These are phyloP conservation scores for Trypanosoma platydactyli DNA, from an alignment of 208 protist species.

Conservation along the genomic window DNA sequence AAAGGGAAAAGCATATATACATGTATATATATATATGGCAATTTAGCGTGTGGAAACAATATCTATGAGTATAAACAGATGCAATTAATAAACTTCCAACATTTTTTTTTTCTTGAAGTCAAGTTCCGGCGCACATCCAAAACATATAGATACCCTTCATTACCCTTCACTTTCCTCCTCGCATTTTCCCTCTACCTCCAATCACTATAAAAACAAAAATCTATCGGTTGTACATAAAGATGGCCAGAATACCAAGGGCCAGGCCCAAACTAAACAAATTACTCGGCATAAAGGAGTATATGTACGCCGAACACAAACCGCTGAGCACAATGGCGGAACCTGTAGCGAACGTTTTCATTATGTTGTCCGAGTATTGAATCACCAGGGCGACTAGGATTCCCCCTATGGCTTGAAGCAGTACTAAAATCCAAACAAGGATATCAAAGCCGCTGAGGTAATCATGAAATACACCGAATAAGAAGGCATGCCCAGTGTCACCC, in stretches of 20 bases:
- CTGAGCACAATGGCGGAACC: slow-evolving; percentile 47
- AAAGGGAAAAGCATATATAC: neutral
- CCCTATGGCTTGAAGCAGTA: slow-evolving; percentile 56
- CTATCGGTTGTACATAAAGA: slow-evolving; percentile 33
- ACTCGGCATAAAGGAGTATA: slow-evolving; percentile 34
- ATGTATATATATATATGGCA: neutral
- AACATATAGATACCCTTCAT: neutral
- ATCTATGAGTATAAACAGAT: too few species aligned
- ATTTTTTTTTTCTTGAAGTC: too few species aligned
- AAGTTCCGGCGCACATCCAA: too few species aligned
- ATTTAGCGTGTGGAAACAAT: neutral
- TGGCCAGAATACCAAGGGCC: slow-evolving; percentile 28
- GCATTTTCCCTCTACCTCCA: neutral
- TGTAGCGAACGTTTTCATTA: slow-evolving; percentile 71
- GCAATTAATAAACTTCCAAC: too few species aligned
- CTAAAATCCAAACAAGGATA: slow-evolving; percentile 44
- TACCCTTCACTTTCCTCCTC: neutral
- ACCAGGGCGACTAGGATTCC: slow-evolving; percentile 68
- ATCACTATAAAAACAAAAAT: slow-evolving; percentile 1
- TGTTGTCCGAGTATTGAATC: slow-evolving; percentile 74
- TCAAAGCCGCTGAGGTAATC: slow-evolving; percentile 63
- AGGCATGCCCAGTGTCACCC: neutral
- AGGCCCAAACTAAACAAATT: slow-evolving; percentile 35
- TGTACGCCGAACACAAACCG: slow-evolving; percentile 36
- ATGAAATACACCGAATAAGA: neutral